Base-by-base conservation (phyloP, 495 filamentous ascomycete genomes). In the Lichenothelia convexa region DNA sequence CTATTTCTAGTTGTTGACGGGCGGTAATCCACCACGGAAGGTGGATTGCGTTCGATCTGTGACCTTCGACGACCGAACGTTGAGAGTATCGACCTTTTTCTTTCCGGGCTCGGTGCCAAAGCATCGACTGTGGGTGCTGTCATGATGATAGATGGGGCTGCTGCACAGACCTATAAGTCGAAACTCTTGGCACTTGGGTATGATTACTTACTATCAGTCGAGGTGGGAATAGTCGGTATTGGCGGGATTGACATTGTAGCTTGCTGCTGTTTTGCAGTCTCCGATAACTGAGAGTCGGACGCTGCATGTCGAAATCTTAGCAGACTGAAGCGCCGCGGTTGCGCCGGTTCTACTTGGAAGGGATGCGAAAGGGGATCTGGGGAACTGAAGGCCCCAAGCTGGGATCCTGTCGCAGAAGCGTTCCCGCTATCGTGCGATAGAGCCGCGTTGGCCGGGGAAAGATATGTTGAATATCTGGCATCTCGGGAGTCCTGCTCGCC, bases 221-320 rank as follows among this genome's bases (percentile, higher is more conserved):
- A n/a, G n/a, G n/a, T n/a, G 17, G 70, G 46, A 37, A 50, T 30
- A 11, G 44, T 37, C 2, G 57, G 83, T 36, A 91, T 58, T 7
- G 80, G 80, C 29, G 81, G 83, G 7, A 41, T 40, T 8, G 44
- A 22, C 2, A 44, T 38, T 17, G 35, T 40, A n/a, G 64, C 50
- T 36, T 65, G 77, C 43, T 81, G 77, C 38, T 78, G 70, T 53
- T 76, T 84, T 30, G 80, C 78, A 48, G 75, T 81, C 35, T 65
- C 57, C 7, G 82, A 83, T 35, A 94, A 63, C 50, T 93, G 84
- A 32, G 89, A 80, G 55, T 97, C 89, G 12, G 86, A 93, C 32
- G 82, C n/a, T n/a, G n/a, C 85, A 70, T 94, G 80, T 33, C 87
- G 76, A 49, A 92, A 77, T 53, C 77, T 82, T 58, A 93, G 68